Evolutionary conservation across 2,329 filamentous ascomycete genomes (phyloP), one percentile per base, ranked within the genome.

Genomic region (Venturia pyrina): DNA sequence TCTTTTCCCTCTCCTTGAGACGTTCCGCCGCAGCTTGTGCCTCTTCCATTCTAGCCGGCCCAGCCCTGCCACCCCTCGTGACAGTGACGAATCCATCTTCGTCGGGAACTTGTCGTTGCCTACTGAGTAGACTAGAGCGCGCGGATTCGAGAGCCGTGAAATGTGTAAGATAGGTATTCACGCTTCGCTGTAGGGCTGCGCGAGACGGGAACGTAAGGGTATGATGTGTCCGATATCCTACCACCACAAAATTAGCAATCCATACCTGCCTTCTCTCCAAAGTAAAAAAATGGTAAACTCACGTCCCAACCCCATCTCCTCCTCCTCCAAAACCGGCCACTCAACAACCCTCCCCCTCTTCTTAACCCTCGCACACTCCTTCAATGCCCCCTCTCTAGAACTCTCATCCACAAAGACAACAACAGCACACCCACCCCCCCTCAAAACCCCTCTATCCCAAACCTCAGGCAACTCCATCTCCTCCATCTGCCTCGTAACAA

Each of bases 71-170:
- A 34, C 92, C 92, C 65, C 90, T 84, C 1, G 88, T 89, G 32
- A 99, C 95, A 3, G 93, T 98, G 62, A 98, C 84, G 75, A 99
- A 99, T 1, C 95, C 95, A 75, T 99, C 95, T 73, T 91, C 93
- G 75, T 99, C 95, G 0, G 93, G 91, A 72, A 91, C 87, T 70
- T 89, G 88, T 68, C 90, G 86, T 68, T 88, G 79, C 65, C 84
- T 73, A 78, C 89, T 73, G 80, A 82, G 78, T 79, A 87, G 69
- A 73, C 83, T 70, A 81, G 87, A 76, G 81, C 88, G 77, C 76
- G 86, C 81, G 84, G 89, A 78, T 81, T 90, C 78, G 73, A 84
- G 78, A 82, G 89, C 76, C 34, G 77, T 75, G 79, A 92, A 98
- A n/a, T 87, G 81, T 28, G 85, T 83, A 83, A 98, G 96, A 80